Conservation (phyloP, 495 filamentous ascomycete species). For the Penicillium nucicola region DNA sequence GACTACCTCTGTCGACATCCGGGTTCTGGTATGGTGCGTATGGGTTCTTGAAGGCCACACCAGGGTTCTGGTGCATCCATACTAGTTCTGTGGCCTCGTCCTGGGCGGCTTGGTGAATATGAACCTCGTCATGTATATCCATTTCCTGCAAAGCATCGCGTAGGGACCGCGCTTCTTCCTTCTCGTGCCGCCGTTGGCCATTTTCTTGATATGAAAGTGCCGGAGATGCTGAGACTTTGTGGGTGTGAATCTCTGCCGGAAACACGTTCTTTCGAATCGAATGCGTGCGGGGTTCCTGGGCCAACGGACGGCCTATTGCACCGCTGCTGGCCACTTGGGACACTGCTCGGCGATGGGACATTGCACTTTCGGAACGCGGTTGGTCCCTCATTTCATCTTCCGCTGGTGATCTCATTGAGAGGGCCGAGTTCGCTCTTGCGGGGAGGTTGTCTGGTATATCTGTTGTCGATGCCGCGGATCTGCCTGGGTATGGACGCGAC, state of each 20-base stretch:
- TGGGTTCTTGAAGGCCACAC: constrained; percentile 49
- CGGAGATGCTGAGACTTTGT: constrained; percentile 33
- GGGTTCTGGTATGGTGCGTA: constrained; percentile 59
- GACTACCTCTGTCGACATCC: constrained; percentile 22
- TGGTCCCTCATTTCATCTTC: constrained; percentile 19
- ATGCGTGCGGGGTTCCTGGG: constrained; percentile 38
- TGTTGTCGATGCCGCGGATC: constrained; percentile 32
- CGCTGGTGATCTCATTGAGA: constrained; percentile 32
- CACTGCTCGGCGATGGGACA: constrained; percentile 47
- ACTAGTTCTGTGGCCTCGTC: constrained; percentile 86
- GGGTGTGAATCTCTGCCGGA: constrained; percentile 36
- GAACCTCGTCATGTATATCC: constrained; percentile 66
- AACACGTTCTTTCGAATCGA: constrained; percentile 40
- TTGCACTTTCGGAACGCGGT: constrained; percentile 47
- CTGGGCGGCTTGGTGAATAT: constrained; percentile 71
- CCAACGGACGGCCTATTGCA: constrained; percentile 41
- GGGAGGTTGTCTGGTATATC: constrained; percentile 36
- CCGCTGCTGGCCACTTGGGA: constrained; percentile 31
- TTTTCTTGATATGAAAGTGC: constrained; percentile 73
- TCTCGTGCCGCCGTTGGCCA: constrained; percentile 79
- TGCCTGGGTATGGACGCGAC: constrained; percentile 69
- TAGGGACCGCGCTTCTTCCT: constrained; percentile 74
- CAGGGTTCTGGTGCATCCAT: constrained; percentile 74
- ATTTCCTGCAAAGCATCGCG: constrained; percentile 79
- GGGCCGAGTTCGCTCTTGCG: constrained; percentile 46